Evolutionary conservation across 179 eudicot genomes (phyloP), one percentile per base, ranked within the genome.

Genomic region (Beta lomatogona): DNA sequence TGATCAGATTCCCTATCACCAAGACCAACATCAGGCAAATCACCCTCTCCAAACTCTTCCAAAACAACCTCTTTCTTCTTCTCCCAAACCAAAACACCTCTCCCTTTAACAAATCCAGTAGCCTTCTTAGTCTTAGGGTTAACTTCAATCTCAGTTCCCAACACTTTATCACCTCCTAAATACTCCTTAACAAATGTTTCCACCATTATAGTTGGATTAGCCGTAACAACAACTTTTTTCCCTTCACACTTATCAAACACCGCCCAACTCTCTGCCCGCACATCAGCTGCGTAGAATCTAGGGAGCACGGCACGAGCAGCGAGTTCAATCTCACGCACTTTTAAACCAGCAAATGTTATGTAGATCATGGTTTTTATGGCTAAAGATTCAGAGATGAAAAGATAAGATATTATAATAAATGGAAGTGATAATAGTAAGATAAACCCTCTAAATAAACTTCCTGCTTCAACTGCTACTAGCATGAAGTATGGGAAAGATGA

Each of bases 1-100:
- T 94, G 99, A 86, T 95, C 99, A 8, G 97, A 90, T 15, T 82
- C 86, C 1, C 99, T 94, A 88, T 95, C 99, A 8, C 99, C 99
- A 16, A 95, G 89, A 9, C 98, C 99, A 12, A 95, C 82, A 82
- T 91, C 95, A 44, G 95, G 94, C 86, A 68, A 64, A 61, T 91
- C 92, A 1, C 85, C 90, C 6, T 36, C 41, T 36, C 98, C 94
- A 75, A 95, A 95, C 84, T 95, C 99, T 58, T 87, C 90, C 86
- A 86, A 5, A 36, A 95, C 60, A 28, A 95, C 93, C 73, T 82
- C 21, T 75, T 77, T 90, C 83, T 95, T 95, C 94, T 83, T 89
- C 15, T 89, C 90, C 12, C 91, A 87, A 2, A 95, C 98, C 92
- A 95, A 82, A 70, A 94, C 91, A 21, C 99, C 99, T 2, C 90